These are phyloP conservation scores for Auxenochlorella pyrenoidosa DNA, from an alignment of 139 green algal species.

Conservation along the genomic window DNA sequence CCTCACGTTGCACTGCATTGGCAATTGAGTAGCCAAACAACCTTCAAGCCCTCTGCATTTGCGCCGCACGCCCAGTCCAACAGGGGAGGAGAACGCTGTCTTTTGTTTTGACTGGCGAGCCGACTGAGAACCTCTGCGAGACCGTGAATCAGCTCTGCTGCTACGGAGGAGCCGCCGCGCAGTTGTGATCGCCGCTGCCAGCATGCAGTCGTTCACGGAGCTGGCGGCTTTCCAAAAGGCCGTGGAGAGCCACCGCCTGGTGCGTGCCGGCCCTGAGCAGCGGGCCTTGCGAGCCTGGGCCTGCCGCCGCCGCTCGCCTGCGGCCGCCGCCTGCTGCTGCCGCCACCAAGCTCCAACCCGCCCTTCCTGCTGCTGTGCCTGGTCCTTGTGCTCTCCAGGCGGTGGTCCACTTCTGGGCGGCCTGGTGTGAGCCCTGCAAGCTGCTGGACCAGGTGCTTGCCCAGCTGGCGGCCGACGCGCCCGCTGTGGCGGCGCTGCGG, in stretches of 20 bases:
- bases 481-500: constrained; percentile 37
- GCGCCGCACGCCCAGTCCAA: no score
- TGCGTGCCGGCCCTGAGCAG: neutral
- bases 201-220: constrained; percentile 17
- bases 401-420: constrained; percentile 83
- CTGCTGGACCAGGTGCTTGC: constrained; percentile 76
- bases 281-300: neutral
- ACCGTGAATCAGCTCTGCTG: no score
- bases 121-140: no score
- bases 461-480: constrained; percentile 63
- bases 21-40: no score
- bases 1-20: no score
- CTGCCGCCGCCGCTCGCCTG: neutral
- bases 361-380: neutral
- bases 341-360: neutral
- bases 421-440: constrained; percentile 86
- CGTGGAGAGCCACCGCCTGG: neutral
- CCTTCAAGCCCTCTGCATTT: no score
- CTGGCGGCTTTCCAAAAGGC: constrained; percentile 28
- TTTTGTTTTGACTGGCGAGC: no score
- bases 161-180: no score
- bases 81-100: no score
- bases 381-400: constrained; percentile 39
- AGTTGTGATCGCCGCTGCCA: neutral
- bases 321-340: neutral